A percentile compares a stretch with the other conserved stretches of the same genome.
Evolutionary conservation across 768 basidiomycete species (phyloP).

Genomic region (Nidularia pulvinata): DNA sequence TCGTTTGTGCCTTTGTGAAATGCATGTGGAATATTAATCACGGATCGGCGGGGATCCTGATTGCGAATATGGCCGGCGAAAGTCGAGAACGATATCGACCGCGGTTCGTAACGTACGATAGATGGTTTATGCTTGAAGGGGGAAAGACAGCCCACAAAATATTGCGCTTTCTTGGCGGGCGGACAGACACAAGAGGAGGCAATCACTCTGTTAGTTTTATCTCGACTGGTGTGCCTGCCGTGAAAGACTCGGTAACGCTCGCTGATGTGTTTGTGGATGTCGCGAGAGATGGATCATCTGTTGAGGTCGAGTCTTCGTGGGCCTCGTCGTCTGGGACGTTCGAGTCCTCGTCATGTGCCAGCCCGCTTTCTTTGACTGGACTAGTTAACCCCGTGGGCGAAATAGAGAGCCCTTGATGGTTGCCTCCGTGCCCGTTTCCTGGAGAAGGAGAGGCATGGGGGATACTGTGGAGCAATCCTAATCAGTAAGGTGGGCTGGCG

Average conservation of each 20-base stretch:
- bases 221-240: background rate
- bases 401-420: conserved; percentile 61
- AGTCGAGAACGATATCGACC: background rate
- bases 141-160: background rate
- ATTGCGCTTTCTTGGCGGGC: background rate
- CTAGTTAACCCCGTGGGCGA: conserved; percentile 75
- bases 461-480: conserved; percentile 53
- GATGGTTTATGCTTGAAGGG: background rate
- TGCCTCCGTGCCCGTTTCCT: conserved; percentile 38
- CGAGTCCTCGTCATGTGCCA: conserved; percentile 36
- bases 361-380: conserved; percentile 61
- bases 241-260: background rate
- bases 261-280: too few species aligned
- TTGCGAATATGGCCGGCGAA: conserved; percentile 1
- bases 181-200: background rate
- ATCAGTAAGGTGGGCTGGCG: conserved; percentile 8
- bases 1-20: conserved; percentile 11
- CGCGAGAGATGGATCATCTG: too few species aligned
- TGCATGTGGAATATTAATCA: conserved; percentile 10
- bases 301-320: conserved; percentile 3
- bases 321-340: conserved; percentile 19
- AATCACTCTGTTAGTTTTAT: background rate
- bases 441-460: conserved; percentile 82
- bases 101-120: background rate
- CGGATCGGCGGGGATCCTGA: background rate